phyloP scores from a whole-genome alignment of 345 rosid species.

The Populus davidiana region DNA sequence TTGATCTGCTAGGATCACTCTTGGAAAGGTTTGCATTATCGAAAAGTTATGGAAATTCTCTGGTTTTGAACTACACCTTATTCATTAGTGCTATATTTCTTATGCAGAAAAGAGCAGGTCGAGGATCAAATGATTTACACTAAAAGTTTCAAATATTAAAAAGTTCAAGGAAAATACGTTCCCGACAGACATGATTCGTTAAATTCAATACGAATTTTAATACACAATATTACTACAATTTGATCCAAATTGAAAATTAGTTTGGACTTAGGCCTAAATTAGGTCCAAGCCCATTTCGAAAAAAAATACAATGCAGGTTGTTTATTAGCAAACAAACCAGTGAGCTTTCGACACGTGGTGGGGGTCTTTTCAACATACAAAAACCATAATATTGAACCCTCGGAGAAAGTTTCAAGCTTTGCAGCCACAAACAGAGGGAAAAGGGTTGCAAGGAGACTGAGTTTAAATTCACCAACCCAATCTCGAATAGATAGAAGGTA shows the following conservation, averaged over 20 bases:
- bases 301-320: background rate
- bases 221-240: too few species aligned
- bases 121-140: background rate
- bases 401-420: background rate
- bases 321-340: too few species aligned
- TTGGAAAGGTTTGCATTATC: background rate
- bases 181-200: too few species aligned
- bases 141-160: background rate
- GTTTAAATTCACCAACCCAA: background rate
- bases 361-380: background rate
- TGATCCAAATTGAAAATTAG: background rate
- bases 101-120: background rate
- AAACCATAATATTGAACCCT: background rate
- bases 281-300: background rate
- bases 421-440: background rate
- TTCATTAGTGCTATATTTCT: background rate
- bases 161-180: too few species aligned
- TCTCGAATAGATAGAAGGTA: background rate
- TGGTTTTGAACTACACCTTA: background rate
- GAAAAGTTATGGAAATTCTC: too few species aligned
- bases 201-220: background rate
- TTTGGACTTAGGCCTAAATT: background rate
- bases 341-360: background rate
- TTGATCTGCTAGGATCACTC: conserved; percentile 13
- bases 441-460: background rate